Evolutionary conservation across 495 filamentous ascomycete genomes (phyloP).

Genomic region (Cercophora samala): DNA sequence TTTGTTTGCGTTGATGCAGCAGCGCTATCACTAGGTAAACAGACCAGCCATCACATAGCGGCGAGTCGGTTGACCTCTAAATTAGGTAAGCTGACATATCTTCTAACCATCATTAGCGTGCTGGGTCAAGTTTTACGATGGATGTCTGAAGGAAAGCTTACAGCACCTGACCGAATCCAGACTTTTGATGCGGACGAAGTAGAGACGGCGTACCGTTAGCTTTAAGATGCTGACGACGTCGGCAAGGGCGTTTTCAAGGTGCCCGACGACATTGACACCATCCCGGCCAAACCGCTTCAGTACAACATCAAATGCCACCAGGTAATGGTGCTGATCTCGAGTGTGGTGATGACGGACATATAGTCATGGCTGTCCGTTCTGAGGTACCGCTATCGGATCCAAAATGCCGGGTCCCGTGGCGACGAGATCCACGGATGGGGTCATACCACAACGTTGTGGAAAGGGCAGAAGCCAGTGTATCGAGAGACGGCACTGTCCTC

Average conservation of each 20-base stretch:
- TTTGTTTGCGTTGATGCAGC: constrained; percentile 25
- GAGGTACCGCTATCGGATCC: neutral
- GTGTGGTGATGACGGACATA: neutral
- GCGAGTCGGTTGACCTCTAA: neutral
- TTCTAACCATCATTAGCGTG: constrained; percentile 12
- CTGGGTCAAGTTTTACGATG: constrained; percentile 15
- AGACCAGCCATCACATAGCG: constrained; percentile 28
- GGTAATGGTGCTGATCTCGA: neutral
- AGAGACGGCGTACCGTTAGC: neutral
- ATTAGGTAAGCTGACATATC: neutral
- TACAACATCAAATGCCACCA: neutral
- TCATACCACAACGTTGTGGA: neutral
- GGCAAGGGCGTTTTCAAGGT: neutral
- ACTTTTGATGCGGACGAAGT: neutral
- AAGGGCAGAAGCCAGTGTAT: neutral
- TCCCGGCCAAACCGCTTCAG: neutral
- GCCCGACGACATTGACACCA: neutral
- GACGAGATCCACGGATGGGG: neutral
- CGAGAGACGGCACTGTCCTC: neutral
- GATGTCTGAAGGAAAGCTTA: neutral
- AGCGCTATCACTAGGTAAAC: constrained; percentile 14
- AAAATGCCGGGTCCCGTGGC: neutral
- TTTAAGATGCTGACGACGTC: constrained; percentile 2
- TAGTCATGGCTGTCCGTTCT: neutral
- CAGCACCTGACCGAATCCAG: neutral